Evolutionary conservation across 1,284 basidiomycete species (phyloP).

Genomic region (Puccinia novopanici): DNA sequence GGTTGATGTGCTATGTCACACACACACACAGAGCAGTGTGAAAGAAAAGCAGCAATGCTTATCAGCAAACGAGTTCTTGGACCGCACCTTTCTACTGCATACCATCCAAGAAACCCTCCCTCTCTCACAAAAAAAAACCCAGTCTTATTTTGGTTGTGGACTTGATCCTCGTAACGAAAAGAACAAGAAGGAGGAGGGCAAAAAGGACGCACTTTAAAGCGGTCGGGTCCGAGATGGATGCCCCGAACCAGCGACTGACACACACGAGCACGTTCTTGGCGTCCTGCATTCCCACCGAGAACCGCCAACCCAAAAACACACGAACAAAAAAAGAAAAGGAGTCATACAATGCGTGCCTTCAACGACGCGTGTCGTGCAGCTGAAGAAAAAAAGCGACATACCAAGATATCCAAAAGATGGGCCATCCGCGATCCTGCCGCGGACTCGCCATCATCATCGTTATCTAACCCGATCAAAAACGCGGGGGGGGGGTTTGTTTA

Average conservation of each 20-base stretch:
- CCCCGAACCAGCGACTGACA: slow-evolving; percentile 64
- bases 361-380: slow-evolving; percentile 57
- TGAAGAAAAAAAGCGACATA: slow-evolving; percentile 61
- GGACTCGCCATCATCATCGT: slow-evolving; percentile 88
- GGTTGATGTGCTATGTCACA: slow-evolving; percentile 71
- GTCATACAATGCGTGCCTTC: neutral
- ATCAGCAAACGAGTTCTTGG: neutral
- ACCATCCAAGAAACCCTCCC: neutral
- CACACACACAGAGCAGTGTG: neutral
- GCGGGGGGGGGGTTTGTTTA: neutral
- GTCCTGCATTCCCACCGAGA: slow-evolving; percentile 45
- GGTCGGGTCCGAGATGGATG: slow-evolving; percentile 77
- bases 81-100: neutral
- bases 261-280: slow-evolving; percentile 72
- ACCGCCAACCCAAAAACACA: neutral
- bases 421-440: slow-evolving; percentile 83
- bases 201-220: slow-evolving; percentile 68
- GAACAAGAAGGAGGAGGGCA: neutral
- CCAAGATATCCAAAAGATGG: slow-evolving; percentile 82
- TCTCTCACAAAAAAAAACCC: neutral
- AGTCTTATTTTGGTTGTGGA: neutral
- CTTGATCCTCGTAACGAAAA: too few relatives aligned
- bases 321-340: neutral
- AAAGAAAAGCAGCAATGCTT: neutral
- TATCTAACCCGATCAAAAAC: slow-evolving; percentile 66